Conservation (phyloP, 768 basidiomycete species). For the Leccinum obscurum region DNA sequence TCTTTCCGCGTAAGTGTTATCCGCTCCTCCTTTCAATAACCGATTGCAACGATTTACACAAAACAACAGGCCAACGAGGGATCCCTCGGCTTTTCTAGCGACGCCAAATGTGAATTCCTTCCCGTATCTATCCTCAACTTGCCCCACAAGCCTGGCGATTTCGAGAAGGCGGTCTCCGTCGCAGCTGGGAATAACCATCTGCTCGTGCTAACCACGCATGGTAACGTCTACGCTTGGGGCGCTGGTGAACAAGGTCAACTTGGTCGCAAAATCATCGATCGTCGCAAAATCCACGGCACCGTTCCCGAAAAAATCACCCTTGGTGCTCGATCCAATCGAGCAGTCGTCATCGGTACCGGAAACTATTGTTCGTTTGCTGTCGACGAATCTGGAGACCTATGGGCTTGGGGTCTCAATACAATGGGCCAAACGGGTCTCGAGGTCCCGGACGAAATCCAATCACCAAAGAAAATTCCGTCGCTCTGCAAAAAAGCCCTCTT, state of each 20-base stretch:
- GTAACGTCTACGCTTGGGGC: slow-evolving; percentile 87
- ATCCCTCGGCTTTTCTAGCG: slow-evolving; percentile 78
- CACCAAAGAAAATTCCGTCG: slow-evolving; percentile 62
- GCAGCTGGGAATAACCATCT: slow-evolving; percentile 89
- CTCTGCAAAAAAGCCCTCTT: slow-evolving; percentile 62
- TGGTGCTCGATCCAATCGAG: slow-evolving; percentile 62
- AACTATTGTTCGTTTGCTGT: slow-evolving; percentile 90
- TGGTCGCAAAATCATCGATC: slow-evolving; percentile 85
- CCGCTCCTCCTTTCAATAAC: neutral
- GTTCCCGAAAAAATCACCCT: slow-evolving; percentile 84
- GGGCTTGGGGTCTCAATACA: slow-evolving; percentile 95
- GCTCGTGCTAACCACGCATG: slow-evolving; percentile 84
- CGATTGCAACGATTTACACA: slow-evolving; percentile 7
- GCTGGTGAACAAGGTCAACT: slow-evolving; percentile 90
- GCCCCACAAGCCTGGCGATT: slow-evolving; percentile 58
- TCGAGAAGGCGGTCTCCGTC: slow-evolving; percentile 71
- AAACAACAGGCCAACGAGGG: slow-evolving; percentile 67
- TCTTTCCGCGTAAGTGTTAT: slow-evolving; percentile 73
- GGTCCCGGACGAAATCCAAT: slow-evolving; percentile 50
- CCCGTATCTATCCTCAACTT: slow-evolving; percentile 63
- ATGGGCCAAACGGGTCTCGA: slow-evolving; percentile 80
- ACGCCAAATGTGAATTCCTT: slow-evolving; percentile 62
- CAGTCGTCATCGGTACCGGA: slow-evolving; percentile 76
- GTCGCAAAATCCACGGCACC: slow-evolving; percentile 87
- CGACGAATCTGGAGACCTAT: slow-evolving; percentile 78